Evolutionary conservation across 2,329 filamentous ascomycete species (phyloP).

Genomic region (Colletotrichum echinochloae): DNA sequence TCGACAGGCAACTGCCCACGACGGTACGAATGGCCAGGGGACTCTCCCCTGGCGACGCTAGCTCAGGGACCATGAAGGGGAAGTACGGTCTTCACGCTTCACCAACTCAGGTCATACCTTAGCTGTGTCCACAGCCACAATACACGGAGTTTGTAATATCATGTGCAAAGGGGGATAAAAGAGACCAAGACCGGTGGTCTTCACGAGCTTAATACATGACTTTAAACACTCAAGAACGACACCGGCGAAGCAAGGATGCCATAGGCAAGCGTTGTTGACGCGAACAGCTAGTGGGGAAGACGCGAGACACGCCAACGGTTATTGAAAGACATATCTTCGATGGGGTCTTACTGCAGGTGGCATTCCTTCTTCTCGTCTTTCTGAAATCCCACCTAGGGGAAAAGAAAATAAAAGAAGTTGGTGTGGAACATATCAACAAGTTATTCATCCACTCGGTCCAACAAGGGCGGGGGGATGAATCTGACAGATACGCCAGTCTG

Average conservation of each 20-base stretch:
- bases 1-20: conserved; percentile 33
- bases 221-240: neutral
- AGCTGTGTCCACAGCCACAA: conserved; percentile 5
- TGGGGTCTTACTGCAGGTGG: conserved; percentile 32
- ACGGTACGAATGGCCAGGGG: conserved; percentile 27
- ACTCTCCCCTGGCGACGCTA: conserved; percentile 29
- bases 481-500: neutral
- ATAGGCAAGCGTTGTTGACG: neutral
- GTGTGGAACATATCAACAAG: conserved; percentile 31
- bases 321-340: conserved; percentile 34
- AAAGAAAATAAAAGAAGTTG: conserved; percentile 31
- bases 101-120: neutral
- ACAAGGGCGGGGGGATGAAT: conserved; percentile 10
- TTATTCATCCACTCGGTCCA: conserved; percentile 21
- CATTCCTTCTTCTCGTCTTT: conserved; percentile 27
- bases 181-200: neutral
- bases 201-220: neutral
- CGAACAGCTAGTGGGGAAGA: neutral
- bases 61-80: conserved; percentile 35
- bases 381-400: conserved; percentile 3
- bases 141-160: neutral
- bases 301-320: conserved; percentile 33
- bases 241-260: neutral
- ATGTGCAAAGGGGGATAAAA: neutral
- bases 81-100: conserved; percentile 2